These are phyloP conservation scores for Vickermania spadyakhi DNA, from an alignment of 208 protist genomes.

Conservation along the genomic window DNA sequence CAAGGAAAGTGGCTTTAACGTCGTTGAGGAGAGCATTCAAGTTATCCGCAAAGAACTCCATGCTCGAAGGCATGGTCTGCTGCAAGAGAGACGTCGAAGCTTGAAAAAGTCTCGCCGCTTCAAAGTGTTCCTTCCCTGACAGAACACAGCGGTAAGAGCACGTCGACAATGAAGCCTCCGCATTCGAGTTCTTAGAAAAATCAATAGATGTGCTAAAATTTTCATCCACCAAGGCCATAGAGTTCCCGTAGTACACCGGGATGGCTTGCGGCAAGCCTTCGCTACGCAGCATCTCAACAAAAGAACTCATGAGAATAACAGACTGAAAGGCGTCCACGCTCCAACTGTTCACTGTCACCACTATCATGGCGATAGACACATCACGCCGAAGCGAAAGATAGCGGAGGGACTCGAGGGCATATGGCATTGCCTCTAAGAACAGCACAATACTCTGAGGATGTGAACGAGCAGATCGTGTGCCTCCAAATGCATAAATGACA, in stretches of 20 bases:
- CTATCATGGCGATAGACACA: conserved; percentile 41
- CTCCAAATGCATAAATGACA: conserved; percentile 65
- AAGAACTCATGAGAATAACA: conserved; percentile 12
- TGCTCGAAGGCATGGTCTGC: not conserved
- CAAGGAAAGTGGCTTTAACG: conserved; percentile 27
- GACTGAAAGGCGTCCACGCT: conserved; percentile 20
- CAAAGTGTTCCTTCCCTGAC: not conserved
- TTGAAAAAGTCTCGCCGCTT: not conserved
- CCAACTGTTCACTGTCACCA: conserved; percentile 39
- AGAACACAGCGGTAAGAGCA: conserved; percentile 19
- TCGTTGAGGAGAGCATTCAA: conserved; percentile 18
- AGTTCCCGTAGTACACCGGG: conserved; percentile 42
- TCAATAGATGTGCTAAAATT: conserved; percentile 6
- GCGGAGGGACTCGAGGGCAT: conserved; percentile 40
- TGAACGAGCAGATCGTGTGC: conserved; percentile 25
- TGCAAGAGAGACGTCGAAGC: not conserved
- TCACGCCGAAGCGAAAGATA: conserved; percentile 61
- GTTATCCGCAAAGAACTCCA: conserved; percentile 5
- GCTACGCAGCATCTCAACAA: conserved; percentile 24
- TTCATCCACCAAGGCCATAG: conserved; percentile 14
- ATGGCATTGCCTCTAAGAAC: conserved; percentile 60
- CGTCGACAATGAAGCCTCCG: not conserved
- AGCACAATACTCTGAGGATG: conserved; percentile 23
- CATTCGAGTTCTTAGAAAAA: not conserved
- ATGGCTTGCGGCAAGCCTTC: conserved; percentile 28